Evolutionary conservation across 176 grass and related monocot genomes (phyloP).

Genomic region (Ensete glaucum): DNA sequence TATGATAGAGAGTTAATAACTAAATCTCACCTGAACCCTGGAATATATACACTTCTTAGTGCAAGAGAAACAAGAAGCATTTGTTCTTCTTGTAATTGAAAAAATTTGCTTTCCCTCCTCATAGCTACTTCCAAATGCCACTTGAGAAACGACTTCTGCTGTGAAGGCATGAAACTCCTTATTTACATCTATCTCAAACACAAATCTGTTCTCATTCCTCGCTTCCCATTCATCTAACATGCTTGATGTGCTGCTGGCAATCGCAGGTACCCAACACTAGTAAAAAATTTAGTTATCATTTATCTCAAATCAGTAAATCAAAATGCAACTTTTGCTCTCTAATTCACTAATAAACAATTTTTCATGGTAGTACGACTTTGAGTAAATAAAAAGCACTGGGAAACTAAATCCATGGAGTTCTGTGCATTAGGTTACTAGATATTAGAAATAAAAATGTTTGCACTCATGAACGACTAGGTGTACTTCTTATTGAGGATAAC

Average conservation of each 20-base stretch:
- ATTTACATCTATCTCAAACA: conserved; percentile 59
- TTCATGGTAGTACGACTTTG: too few relatives aligned
- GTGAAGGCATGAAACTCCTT: conserved; percentile 47
- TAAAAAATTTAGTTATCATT: not conserved
- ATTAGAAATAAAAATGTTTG: too few relatives aligned
- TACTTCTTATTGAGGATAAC: too few relatives aligned
- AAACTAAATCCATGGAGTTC: too few relatives aligned
- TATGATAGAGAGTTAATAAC: not conserved
- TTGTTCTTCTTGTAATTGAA: conserved; percentile 67
- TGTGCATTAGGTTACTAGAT: too few relatives aligned
- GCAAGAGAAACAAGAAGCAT: conserved; percentile 45
- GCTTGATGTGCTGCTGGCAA: conserved; percentile 24
- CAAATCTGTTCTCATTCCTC: conserved; percentile 20
- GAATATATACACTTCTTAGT: conserved; percentile 59
- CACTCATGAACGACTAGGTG: too few relatives aligned
- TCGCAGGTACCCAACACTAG: conserved; percentile 72
- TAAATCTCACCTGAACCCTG: conserved; percentile 57
- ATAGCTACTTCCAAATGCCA: conserved; percentile 82
- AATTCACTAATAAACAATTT: not conserved
- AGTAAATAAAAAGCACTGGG: too few relatives aligned
- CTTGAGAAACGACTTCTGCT: conserved; percentile 60
- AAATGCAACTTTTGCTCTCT: too few relatives aligned
- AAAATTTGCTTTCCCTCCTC: conserved; percentile 62
- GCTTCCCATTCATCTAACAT: conserved; percentile 62
- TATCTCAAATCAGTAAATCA: too few relatives aligned